These are phyloP conservation scores for Earliella scabrosa DNA, from an alignment of 1,284 basidiomycete species.

Conservation along the genomic window DNA sequence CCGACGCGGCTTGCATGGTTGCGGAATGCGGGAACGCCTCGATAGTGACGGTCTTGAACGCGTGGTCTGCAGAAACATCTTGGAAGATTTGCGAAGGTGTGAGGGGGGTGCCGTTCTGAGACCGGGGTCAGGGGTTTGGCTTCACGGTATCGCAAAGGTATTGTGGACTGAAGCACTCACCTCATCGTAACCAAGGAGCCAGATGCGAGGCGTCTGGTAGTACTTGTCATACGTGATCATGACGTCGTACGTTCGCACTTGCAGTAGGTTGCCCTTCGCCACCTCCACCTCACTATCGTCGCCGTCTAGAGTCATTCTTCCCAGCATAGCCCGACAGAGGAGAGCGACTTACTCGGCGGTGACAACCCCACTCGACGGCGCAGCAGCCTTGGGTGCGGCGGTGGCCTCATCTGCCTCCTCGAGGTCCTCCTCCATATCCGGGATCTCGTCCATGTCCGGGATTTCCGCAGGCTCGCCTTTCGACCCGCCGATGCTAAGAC, in stretches of 20 bases:
- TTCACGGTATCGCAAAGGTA: too few relatives aligned
- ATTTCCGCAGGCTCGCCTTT: constrained; percentile 44
- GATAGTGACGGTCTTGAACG: constrained; percentile 98
- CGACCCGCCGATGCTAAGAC: constrained; percentile 65
- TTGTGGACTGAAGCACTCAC: too few relatives aligned
- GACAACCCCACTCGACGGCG: constrained; percentile 27
- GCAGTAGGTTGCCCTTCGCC: constrained; percentile 83
- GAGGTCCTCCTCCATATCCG: constrained; percentile 44
- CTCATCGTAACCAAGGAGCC: constrained; percentile 95
- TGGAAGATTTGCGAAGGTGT: constrained; percentile 94
- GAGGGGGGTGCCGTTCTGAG: constrained; percentile 83
- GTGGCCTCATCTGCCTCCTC: constrained; percentile 75
- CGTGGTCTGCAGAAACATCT: constrained; percentile 97
- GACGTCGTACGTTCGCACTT: constrained; percentile 98
- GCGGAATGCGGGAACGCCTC: constrained; percentile 95
- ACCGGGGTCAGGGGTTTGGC: neutral
- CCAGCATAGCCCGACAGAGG: neutral
- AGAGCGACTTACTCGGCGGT: constrained; percentile 33
- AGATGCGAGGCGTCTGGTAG: constrained; percentile 95
- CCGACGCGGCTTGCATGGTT: constrained; percentile 84
- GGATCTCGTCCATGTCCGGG: constrained; percentile 45
- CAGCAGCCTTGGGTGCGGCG: constrained; percentile 61
- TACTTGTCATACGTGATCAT: constrained; percentile 99
- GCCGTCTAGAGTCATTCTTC: neutral
- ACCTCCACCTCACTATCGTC: constrained; percentile 57